Evolutionary conservation across 2,329 filamentous ascomycete species (phyloP).

Genomic region (Ophiostoma tasmaniense): DNA sequence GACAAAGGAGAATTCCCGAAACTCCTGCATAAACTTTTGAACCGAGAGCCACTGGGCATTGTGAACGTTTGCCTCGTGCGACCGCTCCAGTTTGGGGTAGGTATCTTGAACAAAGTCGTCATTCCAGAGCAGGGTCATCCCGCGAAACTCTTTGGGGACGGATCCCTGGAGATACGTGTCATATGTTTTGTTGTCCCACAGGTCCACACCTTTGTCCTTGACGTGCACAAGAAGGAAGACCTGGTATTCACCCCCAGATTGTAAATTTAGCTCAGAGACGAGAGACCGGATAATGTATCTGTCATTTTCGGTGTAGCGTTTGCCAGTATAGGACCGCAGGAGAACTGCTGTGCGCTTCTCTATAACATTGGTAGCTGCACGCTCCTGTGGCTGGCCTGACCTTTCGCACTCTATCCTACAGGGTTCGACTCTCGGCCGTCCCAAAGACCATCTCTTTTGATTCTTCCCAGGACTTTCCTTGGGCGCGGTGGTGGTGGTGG

Average conservation of each 20-base stretch:
- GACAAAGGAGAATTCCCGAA: slow-evolving; percentile 70
- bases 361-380: background rate
- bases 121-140: slow-evolving; percentile 67
- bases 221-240: slow-evolving; percentile 74
- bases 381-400: background rate
- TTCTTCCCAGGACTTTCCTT: background rate
- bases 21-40: slow-evolving; percentile 66
- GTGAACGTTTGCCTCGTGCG: slow-evolving; percentile 44
- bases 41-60: slow-evolving; percentile 61
- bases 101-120: slow-evolving; percentile 64
- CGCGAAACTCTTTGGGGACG: slow-evolving; percentile 42
- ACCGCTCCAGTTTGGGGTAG: slow-evolving; percentile 62
- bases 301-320: slow-evolving; percentile 69
- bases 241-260: slow-evolving; percentile 71
- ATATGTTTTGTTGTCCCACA: slow-evolving; percentile 53
- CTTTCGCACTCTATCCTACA: background rate
- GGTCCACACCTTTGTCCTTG: slow-evolving; percentile 46
- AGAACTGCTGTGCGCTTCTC: slow-evolving; percentile 62
- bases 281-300: slow-evolving; percentile 70
- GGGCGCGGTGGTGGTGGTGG: background rate
- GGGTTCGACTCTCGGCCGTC: background rate
- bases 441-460: background rate
- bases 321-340: slow-evolving; percentile 66
- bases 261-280: slow-evolving; percentile 66
- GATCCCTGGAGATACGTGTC: slow-evolving; percentile 44